phyloP scores from a whole-genome alignment of 2,329 filamentous ascomycete genomes.

The Hymenoscyphus fructigenus region DNA sequence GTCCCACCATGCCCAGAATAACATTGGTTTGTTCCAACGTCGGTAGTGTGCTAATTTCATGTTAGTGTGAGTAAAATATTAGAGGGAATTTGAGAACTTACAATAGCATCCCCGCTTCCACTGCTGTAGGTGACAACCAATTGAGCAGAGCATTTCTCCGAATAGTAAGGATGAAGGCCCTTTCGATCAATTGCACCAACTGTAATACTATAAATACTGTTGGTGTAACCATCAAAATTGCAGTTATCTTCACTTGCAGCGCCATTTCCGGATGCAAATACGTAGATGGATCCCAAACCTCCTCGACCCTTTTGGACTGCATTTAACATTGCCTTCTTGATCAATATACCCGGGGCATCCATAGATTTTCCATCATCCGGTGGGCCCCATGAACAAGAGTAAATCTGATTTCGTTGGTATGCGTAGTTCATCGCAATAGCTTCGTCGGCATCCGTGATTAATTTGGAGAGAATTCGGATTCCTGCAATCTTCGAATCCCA shows the following conservation, averaged over 20 bases:
- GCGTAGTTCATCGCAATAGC: constrained; percentile 90
- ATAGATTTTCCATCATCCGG: constrained; percentile 91
- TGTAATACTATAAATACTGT: constrained; percentile 98
- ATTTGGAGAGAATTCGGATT: constrained; percentile 86
- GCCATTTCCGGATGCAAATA: constrained; percentile 96
- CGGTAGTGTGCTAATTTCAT: constrained; percentile 73
- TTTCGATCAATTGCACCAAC: constrained; percentile 89
- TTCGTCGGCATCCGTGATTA: constrained; percentile 90
- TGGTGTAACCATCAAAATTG: constrained; percentile 99
- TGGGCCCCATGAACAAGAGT: constrained; percentile 98
- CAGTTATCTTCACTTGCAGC: constrained; percentile 88
- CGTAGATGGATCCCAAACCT: constrained; percentile 86
- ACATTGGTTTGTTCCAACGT: constrained; percentile 81
- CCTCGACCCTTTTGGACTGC: constrained; percentile 84
- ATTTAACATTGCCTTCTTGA: constrained; percentile 86
- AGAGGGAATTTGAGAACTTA: constrained; percentile 39
- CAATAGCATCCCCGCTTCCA: constrained; percentile 81
- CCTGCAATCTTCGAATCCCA: constrained; percentile 90
- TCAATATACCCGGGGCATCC: constrained; percentile 88
- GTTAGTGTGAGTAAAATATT: constrained; percentile 22
- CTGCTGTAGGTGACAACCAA: constrained; percentile 96
- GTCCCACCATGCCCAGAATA: constrained; percentile 86
- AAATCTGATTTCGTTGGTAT: constrained; percentile 89
- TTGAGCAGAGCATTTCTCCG: constrained; percentile 92
- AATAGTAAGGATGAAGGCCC: constrained; percentile 91